These are phyloP conservation scores for Teunomyces pallodes DNA, from an alignment of 805 yeast genomes.

Conservation along the genomic window DNA sequence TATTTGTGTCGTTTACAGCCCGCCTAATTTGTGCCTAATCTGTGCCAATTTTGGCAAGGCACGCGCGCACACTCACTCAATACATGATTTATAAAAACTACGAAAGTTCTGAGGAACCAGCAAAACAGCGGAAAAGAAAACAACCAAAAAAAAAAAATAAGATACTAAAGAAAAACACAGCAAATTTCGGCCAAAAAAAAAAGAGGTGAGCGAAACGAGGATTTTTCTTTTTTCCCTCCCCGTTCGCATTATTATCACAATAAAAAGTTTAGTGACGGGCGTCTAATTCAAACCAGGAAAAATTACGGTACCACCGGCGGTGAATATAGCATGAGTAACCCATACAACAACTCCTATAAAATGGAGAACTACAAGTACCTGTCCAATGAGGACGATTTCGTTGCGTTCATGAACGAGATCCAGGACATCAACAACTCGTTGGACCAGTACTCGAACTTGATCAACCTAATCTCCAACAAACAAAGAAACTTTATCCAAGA, in stretches of 20 bases:
- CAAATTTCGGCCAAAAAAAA: background rate
- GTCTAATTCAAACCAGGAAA: background rate
- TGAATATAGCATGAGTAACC: conserved; percentile 31
- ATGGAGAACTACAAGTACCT: conserved; percentile 24
- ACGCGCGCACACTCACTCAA: too few relatives aligned
- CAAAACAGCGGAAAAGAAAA: background rate
- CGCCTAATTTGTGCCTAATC: too few relatives aligned
- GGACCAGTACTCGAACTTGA: conserved; percentile 40
- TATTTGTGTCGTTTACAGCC: too few relatives aligned
- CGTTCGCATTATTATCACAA: background rate
- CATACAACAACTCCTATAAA: conserved; percentile 29
- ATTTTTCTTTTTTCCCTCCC: background rate
- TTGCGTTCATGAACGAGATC: conserved; percentile 43
- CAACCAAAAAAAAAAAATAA: background rate
- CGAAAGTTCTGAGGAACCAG: background rate
- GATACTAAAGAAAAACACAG: background rate
- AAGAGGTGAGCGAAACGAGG: background rate
- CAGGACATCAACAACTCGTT: conserved; percentile 43
- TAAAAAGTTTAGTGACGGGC: conserved; percentile 2
- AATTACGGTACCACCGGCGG: background rate
- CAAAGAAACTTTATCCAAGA: conserved; percentile 42
- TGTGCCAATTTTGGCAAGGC: too few relatives aligned
- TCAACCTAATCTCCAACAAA: conserved; percentile 38
- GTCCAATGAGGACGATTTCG: conserved; percentile 40
- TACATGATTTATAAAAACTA: too few relatives aligned